Conservation (phyloP, 441 rosid genomes). For the Mallotus japonicus region DNA sequence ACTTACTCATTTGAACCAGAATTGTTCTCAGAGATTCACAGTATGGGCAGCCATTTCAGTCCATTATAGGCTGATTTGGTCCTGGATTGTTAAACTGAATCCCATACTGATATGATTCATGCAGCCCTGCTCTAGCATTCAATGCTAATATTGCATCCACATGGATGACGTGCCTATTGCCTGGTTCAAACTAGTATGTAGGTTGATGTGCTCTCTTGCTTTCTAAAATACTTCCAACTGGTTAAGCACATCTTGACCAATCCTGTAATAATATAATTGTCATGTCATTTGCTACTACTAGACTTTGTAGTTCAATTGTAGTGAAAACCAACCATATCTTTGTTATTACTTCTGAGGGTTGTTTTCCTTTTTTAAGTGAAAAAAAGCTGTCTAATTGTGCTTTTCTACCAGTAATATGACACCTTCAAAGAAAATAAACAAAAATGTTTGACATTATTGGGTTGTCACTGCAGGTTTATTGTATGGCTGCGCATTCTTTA, state of each 20-base stretch:
- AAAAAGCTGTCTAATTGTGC: not conserved
- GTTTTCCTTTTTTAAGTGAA: not conserved
- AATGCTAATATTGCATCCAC: not conserved
- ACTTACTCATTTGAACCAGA: no score
- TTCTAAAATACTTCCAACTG: no score
- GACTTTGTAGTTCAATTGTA: not conserved
- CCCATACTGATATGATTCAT: no score
- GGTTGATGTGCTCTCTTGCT: not conserved
- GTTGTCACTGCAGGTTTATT: slow-evolving; percentile 68
- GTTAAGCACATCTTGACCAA: no score
- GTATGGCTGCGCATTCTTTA: slow-evolving; percentile 96
- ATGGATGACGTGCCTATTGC: not conserved
- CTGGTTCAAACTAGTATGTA: not conserved
- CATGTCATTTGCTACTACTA: not conserved
- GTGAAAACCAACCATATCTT: not conserved
- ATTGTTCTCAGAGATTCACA: no score
- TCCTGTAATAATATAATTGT: no score
- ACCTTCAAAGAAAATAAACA: not conserved
- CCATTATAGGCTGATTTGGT: no score
- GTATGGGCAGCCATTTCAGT: no score
- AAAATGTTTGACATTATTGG: slow-evolving; percentile 24
- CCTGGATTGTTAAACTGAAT: no score
- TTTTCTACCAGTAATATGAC: not conserved
- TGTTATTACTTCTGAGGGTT: not conserved
- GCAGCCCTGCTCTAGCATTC: not conserved